Evolutionary conservation across 2,329 filamentous ascomycete genomes (phyloP).

Genomic region (Fusarium agapanthi): DNA sequence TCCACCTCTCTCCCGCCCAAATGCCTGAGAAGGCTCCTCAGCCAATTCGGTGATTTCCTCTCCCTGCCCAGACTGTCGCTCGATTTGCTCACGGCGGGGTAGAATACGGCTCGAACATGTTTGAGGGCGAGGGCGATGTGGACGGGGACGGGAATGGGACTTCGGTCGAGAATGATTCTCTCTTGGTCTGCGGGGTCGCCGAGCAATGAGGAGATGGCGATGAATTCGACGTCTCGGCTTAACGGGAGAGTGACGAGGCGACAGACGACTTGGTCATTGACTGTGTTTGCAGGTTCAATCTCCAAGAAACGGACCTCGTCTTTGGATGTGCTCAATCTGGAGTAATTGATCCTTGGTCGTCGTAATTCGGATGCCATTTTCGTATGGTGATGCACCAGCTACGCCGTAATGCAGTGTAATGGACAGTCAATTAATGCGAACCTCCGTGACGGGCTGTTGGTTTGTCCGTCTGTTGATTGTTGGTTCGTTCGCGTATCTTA

Average conservation of each 20-base stretch:
- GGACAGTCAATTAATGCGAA: background rate
- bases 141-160: slow-evolving; percentile 39
- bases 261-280: slow-evolving; percentile 45
- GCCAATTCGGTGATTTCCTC: slow-evolving; percentile 17
- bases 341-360: slow-evolving; percentile 23
- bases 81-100: slow-evolving; percentile 36
- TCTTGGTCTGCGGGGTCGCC: slow-evolving; percentile 44
- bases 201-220: slow-evolving; percentile 45
- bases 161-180: slow-evolving; percentile 42
- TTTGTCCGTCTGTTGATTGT: background rate
- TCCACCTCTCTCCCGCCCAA: slow-evolving; percentile 21
- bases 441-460: background rate
- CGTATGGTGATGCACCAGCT: background rate
- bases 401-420: background rate
- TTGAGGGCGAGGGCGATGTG: slow-evolving; percentile 45
- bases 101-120: slow-evolving; percentile 47
- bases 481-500: background rate
- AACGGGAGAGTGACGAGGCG: slow-evolving; percentile 45
- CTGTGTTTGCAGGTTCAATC: slow-evolving; percentile 40
- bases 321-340: slow-evolving; percentile 16
- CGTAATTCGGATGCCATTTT: slow-evolving; percentile 9
- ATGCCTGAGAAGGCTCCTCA: slow-evolving; percentile 20
- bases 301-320: slow-evolving; percentile 48
- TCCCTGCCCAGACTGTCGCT: slow-evolving; percentile 25
- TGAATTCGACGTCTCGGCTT: slow-evolving; percentile 38